Percentiles rank a stretch among this genome's conserved stretches.
These are phyloP conservation scores for Auricularia sp. DNA, from an alignment of 768 basidiomycete genomes.

Conservation along the genomic window DNA sequence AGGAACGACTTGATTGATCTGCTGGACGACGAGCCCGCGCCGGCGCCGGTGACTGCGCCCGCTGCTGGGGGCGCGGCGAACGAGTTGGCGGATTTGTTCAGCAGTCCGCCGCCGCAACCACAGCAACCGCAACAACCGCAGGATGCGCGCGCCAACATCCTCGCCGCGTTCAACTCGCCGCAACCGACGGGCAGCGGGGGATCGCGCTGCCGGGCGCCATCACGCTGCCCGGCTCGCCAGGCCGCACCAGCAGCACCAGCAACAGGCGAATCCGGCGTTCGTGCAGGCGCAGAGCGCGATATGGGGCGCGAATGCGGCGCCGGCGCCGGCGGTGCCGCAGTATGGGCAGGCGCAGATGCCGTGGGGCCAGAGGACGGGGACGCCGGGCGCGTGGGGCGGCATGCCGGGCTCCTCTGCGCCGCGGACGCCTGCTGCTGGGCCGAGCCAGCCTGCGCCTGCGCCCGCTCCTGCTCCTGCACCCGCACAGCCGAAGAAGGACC, in stretches of 20 bases:
- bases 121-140: conserved; percentile 11
- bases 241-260: conserved; percentile 11
- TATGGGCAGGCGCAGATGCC: conserved; percentile 6
- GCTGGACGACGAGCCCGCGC: conserved; percentile 38
- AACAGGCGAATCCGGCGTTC: neutral
- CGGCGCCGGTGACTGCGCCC: conserved; percentile 5
- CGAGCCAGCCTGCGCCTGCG: conserved; percentile 10
- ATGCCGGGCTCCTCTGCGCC: conserved; percentile 13
- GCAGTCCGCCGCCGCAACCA: conserved; percentile 10
- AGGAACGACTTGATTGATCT: conserved; percentile 53
- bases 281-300: neutral
- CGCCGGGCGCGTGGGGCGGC: conserved; percentile 2
- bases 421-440: conserved; percentile 15
- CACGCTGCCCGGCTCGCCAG: conserved; percentile 34
- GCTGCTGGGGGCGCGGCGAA: conserved; percentile 21
- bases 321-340: conserved; percentile 13
- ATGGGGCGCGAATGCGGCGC: neutral
- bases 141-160: conserved; percentile 18
- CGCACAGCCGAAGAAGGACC: conserved; percentile 51
- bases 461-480: conserved; percentile 14
- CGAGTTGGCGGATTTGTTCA: conserved; percentile 59
- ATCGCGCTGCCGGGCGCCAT: conserved; percentile 28
- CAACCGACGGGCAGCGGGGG: conserved; percentile 10
- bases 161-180: conserved; percentile 3
- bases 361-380: conserved; percentile 5